Percentiles rank a stretch among this genome's conserved stretches.
These are phyloP conservation scores for Miscanthus lutarioriparius DNA, from an alignment of 176 grass and related monocot species.

Conservation along the genomic window DNA sequence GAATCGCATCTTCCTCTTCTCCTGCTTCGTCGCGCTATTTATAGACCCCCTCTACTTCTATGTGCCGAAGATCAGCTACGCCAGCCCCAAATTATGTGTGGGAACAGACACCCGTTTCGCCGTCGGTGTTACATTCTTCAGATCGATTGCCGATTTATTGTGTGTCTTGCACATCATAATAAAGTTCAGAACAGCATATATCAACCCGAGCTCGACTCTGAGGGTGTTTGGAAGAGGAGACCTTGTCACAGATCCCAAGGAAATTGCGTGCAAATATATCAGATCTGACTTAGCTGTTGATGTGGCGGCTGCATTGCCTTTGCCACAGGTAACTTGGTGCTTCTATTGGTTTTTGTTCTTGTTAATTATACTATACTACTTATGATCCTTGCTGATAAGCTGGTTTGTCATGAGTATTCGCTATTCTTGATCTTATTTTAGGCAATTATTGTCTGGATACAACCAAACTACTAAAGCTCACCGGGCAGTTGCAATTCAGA, in stretches of 20 bases:
- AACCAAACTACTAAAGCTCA: neutral
- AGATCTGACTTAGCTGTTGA: constrained; percentile 79
- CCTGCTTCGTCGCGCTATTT: constrained; percentile 74
- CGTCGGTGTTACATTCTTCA: constrained; percentile 64
- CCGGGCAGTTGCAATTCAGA: neutral
- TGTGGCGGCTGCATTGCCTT: constrained; percentile 77
- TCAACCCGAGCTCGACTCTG: constrained; percentile 60
- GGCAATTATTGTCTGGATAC: neutral
- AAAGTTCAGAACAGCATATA: constrained; percentile 90
- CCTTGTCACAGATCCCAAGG: constrained; percentile 72
- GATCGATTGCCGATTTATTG: constrained; percentile 74
- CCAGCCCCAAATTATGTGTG: constrained; percentile 40
- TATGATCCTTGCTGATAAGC: constrained; percentile 3
- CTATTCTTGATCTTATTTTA: constrained; percentile 6
- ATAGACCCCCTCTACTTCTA: constrained; percentile 96
- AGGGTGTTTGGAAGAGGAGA: constrained; percentile 91
- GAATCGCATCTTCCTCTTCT: constrained; percentile 79
- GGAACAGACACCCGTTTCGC: constrained; percentile 55
- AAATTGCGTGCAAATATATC: constrained; percentile 85
- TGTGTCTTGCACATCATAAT: constrained; percentile 77
- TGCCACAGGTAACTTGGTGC: constrained; percentile 75
- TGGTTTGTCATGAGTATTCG: neutral
- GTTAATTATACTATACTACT: neutral
- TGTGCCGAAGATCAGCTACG: constrained; percentile 57
- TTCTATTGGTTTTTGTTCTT: constrained; percentile 13